Conservation (phyloP, 805 yeast species). For the Myxozyma geophila region DNA sequence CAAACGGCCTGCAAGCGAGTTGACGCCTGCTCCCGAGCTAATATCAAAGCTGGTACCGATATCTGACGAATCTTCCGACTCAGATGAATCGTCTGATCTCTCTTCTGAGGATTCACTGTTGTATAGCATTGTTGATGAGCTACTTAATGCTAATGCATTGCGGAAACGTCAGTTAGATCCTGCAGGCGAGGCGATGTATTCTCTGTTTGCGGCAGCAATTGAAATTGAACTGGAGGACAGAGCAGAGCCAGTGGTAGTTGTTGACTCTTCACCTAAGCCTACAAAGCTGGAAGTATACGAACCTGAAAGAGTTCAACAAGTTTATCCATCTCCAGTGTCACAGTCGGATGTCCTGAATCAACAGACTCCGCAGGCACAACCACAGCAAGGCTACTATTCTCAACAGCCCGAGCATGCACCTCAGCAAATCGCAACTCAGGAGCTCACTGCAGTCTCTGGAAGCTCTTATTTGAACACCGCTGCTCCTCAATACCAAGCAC, state of each 20-base stretch:
- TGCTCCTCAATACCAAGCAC: neutral
- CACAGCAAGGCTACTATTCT: neutral
- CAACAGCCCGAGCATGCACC: neutral
- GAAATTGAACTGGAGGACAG: conserved; percentile 1
- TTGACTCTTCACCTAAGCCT: neutral
- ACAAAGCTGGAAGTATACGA: neutral
- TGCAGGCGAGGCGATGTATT: conserved; percentile 2
- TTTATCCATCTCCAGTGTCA: neutral
- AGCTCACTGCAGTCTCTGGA: no score
- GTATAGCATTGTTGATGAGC: conserved; percentile 1
- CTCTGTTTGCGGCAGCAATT: conserved; percentile 9
- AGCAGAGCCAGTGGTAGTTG: neutral
- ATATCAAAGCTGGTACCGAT: neutral
- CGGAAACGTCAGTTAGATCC: conserved; percentile 6
- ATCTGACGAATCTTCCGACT: conserved; percentile 4
- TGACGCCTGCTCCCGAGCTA: neutral
- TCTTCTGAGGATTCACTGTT: neutral
- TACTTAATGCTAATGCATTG: conserved; percentile 8
- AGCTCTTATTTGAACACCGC: no score
- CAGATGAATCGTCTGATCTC: conserved; percentile 3
- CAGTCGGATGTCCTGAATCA: neutral
- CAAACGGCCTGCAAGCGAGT: neutral
- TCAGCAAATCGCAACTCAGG: no score
- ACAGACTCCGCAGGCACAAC: neutral
- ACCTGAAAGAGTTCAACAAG: neutral